Evolutionary conservation across 2,329 filamentous ascomycete genomes (phyloP).

Genomic region (Colletotrichum paranaense): DNA sequence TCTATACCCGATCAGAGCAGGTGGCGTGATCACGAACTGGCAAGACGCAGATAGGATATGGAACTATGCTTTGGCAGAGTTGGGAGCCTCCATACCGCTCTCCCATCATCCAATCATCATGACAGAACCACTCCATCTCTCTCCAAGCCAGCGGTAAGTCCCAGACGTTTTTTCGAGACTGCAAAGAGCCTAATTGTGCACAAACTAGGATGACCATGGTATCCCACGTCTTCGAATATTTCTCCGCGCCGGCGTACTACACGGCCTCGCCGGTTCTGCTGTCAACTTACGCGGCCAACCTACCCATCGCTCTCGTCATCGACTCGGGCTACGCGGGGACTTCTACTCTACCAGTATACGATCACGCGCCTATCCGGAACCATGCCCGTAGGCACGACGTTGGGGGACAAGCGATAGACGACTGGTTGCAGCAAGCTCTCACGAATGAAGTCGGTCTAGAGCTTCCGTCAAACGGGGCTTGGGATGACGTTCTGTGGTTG

Average conservation of each 20-base stretch:
- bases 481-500: not conserved
- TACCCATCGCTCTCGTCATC: conserved; percentile 13
- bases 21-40: not conserved
- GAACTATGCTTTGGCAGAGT: not conserved
- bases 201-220: not conserved
- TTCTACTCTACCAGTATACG: not conserved
- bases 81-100: not conserved
- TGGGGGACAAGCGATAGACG: conserved; percentile 5
- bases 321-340: conserved; percentile 9
- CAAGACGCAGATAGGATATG: not conserved
- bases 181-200: too few relatives aligned
- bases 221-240: conserved; percentile 3
- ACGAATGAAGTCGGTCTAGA: not conserved
- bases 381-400: not conserved
- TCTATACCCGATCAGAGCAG: not conserved
- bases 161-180: not conserved
- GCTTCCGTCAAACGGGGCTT: not conserved
- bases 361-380: not conserved
- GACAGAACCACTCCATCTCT: conserved; percentile 5
- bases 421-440: conserved; percentile 4
- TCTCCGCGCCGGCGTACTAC: conserved; percentile 7
- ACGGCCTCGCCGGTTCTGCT: not conserved
- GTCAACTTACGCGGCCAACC: conserved; percentile 15
- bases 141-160: not conserved
- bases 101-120: not conserved